Conservation (phyloP, 1,284 basidiomycete species). For the Microbotryum lychnidis-dioicae region DNA sequence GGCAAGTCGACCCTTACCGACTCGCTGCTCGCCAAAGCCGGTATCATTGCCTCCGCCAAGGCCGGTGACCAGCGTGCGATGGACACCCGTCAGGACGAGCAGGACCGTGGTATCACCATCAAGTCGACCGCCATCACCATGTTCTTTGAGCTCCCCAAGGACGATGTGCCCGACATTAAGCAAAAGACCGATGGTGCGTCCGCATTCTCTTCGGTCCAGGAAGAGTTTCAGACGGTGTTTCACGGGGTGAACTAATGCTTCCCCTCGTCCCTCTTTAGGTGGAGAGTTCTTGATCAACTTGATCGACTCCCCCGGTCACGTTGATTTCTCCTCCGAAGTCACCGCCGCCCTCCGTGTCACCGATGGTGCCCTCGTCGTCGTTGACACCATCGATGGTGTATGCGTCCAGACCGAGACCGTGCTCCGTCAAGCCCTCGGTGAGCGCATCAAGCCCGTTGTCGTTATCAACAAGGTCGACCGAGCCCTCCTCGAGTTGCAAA, state of each 20-base stretch:
- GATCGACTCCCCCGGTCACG: slow-evolving; percentile 99
- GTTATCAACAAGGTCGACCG: slow-evolving; percentile 99
- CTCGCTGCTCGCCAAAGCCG: slow-evolving; percentile 97
- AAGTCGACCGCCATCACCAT: slow-evolving; percentile 99
- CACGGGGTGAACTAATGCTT: background rate
- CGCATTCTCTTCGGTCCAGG: background rate
- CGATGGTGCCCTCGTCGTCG: slow-evolving; percentile 69
- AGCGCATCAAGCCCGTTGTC: slow-evolving; percentile 99
- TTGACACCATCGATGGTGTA: slow-evolving; percentile 99
- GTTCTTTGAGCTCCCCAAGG: slow-evolving; percentile 96
- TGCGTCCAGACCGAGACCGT: slow-evolving; percentile 99
- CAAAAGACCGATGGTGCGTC: slow-evolving; percentile 80
- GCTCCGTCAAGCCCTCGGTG: slow-evolving; percentile 89
- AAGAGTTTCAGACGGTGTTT: too few species aligned
- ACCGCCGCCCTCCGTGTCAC: slow-evolving; percentile 99
- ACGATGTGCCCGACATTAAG: slow-evolving; percentile 73
- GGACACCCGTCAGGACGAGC: slow-evolving; percentile 96
- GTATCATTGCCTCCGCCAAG: slow-evolving; percentile 94
- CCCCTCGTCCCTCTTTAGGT: slow-evolving; percentile 46
- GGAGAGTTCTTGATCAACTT: slow-evolving; percentile 99
- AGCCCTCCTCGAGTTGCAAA: slow-evolving; percentile 96
- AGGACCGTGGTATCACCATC: slow-evolving; percentile 99
- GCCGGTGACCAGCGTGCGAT: slow-evolving; percentile 97
- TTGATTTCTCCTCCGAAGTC: slow-evolving; percentile 99
- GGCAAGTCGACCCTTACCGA: slow-evolving; percentile 99